Evolutionary conservation across 2,329 filamentous ascomycete genomes (phyloP), one percentile per base, ranked within the genome.

Genomic region (Alternaria angustiovoidea): DNA sequence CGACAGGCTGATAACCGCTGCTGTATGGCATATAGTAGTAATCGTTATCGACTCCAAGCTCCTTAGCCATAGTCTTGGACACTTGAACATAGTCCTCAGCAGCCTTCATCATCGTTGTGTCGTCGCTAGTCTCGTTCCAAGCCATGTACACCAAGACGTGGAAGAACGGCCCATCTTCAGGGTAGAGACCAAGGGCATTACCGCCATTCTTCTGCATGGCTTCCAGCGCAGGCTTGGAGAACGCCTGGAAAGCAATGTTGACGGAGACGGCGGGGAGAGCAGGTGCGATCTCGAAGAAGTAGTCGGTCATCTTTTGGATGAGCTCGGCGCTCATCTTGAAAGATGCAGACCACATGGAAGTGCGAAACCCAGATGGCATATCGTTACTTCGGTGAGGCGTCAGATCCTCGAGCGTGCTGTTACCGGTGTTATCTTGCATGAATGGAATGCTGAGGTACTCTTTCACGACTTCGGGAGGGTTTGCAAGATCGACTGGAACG

Each of bases 131-230:
- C 26, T 32, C 26, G 11, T 47, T 47, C 26, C 44, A 47, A 18
- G 44, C 44, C 44, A 47, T 32, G 20, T 47, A 47, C 28, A 47
- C 44, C n/a, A 47, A 47, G 26, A 47, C 26, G 30, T 47, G 44
- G 7, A 47, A 47, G 11, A 47, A 47, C n/a, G 26, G 28, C n/a
- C 44, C 26, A 2, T 32, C 30, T 2, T 47, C 26, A 18, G 44
- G 44, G n/a, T 32, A 47, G 0, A 47, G 2, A 0, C 26, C 44
- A 11, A 47, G 44, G 26, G 44, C 44, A 6, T 47, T 47, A 3
- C 44, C 44, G 4, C 44, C 26, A 5, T 47, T 47, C 44, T 32
- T 47, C 20, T 47, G 44, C 44, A 47, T 47, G 11, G 44, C 44
- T 47, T 47, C 9, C 14, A 47, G 26, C 11, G 44, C 44, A 14